A percentile compares a stretch with the other conserved stretches of the same genome.
phyloP scores from a whole-genome alignment of 768 basidiomycete species.

The Hemileccinum rubropunctum region DNA sequence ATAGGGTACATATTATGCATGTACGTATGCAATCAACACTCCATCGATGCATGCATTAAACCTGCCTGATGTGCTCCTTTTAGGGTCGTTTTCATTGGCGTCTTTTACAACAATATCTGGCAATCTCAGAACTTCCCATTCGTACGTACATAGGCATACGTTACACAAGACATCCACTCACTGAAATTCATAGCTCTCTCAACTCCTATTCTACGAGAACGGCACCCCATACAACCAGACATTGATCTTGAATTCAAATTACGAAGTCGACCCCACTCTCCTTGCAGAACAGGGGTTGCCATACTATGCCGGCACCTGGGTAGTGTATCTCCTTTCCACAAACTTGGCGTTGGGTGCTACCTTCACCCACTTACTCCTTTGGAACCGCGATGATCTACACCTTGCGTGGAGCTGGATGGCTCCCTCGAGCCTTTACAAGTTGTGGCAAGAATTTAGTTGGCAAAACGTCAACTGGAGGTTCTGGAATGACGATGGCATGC shows the following conservation, averaged over 20 bases:
- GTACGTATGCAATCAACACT: no score
- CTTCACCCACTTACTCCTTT: slow-evolving; percentile 47
- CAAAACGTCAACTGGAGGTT: not conserved
- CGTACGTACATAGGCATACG: not conserved
- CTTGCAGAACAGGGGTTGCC: slow-evolving; percentile 30
- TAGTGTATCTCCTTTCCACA: slow-evolving; percentile 13
- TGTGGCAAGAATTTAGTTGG: slow-evolving; percentile 14
- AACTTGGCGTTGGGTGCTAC: slow-evolving; percentile 40
- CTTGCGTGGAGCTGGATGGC: slow-evolving; percentile 46
- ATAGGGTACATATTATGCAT: slow-evolving; percentile 8
- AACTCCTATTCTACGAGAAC: slow-evolving; percentile 49
- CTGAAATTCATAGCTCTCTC: slow-evolving; percentile 36
- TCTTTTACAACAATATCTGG: slow-evolving; percentile 53
- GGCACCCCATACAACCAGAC: slow-evolving; percentile 52
- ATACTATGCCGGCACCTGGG: slow-evolving; percentile 27
- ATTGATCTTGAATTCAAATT: slow-evolving; percentile 49
- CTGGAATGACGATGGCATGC: not conserved
- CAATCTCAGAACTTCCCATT: slow-evolving; percentile 1
- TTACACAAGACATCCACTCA: not conserved
- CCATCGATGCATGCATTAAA: slow-evolving; percentile 36
- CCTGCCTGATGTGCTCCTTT: slow-evolving; percentile 4
- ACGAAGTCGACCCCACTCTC: slow-evolving; percentile 39
- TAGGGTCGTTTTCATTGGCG: slow-evolving; percentile 32
- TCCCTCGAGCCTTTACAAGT: slow-evolving; percentile 25
- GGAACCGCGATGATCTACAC: slow-evolving; percentile 50